A percentile compares a stretch with the other conserved stretches of the same genome.
phyloP scores from a whole-genome alignment of 257 asterid species.

The Rauvolfia tetraphylla region DNA sequence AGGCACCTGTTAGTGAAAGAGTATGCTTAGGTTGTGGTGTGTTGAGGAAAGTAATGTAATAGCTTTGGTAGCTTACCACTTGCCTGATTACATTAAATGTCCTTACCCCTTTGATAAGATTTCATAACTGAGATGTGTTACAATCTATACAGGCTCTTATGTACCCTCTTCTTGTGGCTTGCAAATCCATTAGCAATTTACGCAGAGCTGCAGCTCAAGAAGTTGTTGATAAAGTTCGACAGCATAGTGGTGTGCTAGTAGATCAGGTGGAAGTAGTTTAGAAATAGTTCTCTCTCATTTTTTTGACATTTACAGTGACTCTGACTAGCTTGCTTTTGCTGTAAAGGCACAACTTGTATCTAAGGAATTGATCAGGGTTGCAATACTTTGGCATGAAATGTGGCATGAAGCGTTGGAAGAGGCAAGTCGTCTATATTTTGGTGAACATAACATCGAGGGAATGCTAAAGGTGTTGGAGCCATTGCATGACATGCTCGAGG shows the following conservation, averaged over 20 bases:
- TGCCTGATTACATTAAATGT: neutral
- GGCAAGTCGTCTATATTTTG: constrained; percentile 98
- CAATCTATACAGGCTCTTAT: constrained; percentile 81
- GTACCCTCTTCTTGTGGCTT: constrained; percentile 99
- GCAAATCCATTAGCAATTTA: constrained; percentile 89
- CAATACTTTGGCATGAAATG: constrained; percentile 99
- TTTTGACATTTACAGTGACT: constrained; percentile 21
- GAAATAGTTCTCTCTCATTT: neutral
- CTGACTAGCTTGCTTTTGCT: constrained; percentile 31
- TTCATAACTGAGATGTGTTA: constrained; percentile 8
- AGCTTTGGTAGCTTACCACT: neutral
- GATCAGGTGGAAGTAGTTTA: constrained; percentile 61
- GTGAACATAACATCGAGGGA: constrained; percentile 96
- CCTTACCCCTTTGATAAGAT: neutral
- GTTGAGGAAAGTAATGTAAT: neutral
- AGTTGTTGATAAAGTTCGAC: constrained; percentile 95
- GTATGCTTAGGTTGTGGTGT: neutral
- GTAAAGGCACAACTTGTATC: constrained; percentile 97
- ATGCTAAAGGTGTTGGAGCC: constrained; percentile 95
- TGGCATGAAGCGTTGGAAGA: constrained; percentile 99
- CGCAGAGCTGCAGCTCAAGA: constrained; percentile 97
- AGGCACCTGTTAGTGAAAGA: neutral
- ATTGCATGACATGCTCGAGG: constrained; percentile 90
- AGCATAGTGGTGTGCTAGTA: constrained; percentile 92
- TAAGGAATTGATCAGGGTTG: constrained; percentile 92